These are phyloP conservation scores for Blastocystis hominis DNA, from an alignment of 352 stramenopile genomes.

Conservation along the genomic window DNA sequence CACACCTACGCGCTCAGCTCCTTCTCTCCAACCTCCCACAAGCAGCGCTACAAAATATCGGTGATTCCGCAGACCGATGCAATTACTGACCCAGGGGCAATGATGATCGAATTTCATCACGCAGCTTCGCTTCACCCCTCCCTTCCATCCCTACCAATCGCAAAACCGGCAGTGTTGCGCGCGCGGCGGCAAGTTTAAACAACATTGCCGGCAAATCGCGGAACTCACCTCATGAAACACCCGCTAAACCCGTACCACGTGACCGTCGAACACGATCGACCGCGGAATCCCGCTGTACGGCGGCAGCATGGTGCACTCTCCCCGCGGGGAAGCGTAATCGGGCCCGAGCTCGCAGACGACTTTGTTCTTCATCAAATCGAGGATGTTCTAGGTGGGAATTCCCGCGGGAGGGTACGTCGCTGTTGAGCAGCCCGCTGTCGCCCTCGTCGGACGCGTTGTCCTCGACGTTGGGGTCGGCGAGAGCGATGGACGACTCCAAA, in stretches of 20 bases:
- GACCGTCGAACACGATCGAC: slow-evolving; percentile 22
- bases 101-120: slow-evolving; percentile 75
- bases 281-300: slow-evolving; percentile 21
- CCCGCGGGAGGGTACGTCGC: neutral
- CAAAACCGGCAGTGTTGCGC: slow-evolving; percentile 47
- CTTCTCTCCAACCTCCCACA: slow-evolving; percentile 29
- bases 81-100: slow-evolving; percentile 78
- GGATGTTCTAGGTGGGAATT: neutral
- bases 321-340: neutral
- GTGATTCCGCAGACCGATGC: slow-evolving; percentile 83
- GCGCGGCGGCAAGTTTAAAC: slow-evolving; percentile 9
- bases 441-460: neutral
- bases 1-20: neutral
- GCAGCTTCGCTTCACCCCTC: slow-evolving; percentile 59
- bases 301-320: neutral
- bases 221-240: neutral
- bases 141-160: neutral
- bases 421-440: neutral
- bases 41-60: slow-evolving; percentile 82
- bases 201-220: neutral
- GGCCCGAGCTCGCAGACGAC: slow-evolving; percentile 3
- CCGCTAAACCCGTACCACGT: neutral
- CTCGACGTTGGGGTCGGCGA: neutral
- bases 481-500: neutral
- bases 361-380: slow-evolving; percentile 33